Conservation (phyloP, 192 early-diverging fungal genomes). For the Irineochytrium annulatum region DNA sequence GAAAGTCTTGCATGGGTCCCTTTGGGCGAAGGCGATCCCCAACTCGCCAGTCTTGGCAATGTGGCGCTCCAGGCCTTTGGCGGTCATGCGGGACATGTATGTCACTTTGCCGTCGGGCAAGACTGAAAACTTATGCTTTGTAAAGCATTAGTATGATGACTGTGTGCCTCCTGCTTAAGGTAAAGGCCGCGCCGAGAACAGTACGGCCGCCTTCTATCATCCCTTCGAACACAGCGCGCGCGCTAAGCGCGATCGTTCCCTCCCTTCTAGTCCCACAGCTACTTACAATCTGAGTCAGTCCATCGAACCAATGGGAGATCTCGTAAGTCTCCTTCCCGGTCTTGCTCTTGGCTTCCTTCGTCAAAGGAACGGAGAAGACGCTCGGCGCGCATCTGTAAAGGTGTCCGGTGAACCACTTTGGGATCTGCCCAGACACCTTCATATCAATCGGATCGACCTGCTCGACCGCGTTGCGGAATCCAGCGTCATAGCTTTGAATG, state of each 20-base stretch:
- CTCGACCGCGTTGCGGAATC: neutral
- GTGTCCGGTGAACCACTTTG: conserved; percentile 44
- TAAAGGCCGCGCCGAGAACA: too few relatives aligned
- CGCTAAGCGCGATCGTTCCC: too few relatives aligned
- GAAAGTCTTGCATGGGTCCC: conserved; percentile 39
- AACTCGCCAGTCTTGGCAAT: neutral
- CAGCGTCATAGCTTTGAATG: too few relatives aligned
- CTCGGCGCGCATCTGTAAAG: conserved; percentile 45
- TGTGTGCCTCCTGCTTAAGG: too few relatives aligned
- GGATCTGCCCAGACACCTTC: conserved; percentile 38
- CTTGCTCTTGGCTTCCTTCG: conserved; percentile 28
- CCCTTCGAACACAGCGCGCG: too few relatives aligned
- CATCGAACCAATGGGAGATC: conserved; percentile 44
- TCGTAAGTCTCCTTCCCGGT: conserved; percentile 21
- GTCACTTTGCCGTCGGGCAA: neutral
- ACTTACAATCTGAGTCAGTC: conserved; percentile 31
- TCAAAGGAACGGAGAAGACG: conserved; percentile 1
- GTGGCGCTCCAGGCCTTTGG: neutral
- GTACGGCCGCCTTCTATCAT: too few relatives aligned
- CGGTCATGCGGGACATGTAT: conserved; percentile 2
- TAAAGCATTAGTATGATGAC: too few relatives aligned
- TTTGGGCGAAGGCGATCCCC: conserved; percentile 26
- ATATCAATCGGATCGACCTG: conserved; percentile 15
- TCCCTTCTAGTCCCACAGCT: too few relatives aligned
- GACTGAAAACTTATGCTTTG: conserved; percentile 1